A percentile compares a stretch with the other conserved stretches of the same genome.
Evolutionary conservation across 345 rosid species (phyloP).

Genomic region (Hypericum perforatum): DNA sequence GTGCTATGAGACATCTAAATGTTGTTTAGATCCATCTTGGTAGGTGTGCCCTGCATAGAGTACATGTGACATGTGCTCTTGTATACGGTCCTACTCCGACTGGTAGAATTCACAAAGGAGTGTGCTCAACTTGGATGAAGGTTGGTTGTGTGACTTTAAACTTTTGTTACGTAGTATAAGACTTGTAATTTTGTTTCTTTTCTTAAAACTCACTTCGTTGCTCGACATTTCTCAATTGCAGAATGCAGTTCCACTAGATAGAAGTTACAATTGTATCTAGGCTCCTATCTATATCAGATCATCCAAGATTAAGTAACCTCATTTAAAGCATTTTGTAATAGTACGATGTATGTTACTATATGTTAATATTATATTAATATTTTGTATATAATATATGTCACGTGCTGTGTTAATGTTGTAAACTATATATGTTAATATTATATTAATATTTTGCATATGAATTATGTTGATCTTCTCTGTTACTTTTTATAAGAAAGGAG

Average conservation of each 20-base stretch:
- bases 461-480: too few species aligned
- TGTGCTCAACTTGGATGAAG: conserved; percentile 29
- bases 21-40: not conserved
- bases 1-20: too few species aligned
- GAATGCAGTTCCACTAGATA: conserved; percentile 22
- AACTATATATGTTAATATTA: too few species aligned
- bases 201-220: not conserved
- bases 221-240: not conserved
- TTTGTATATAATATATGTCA: too few species aligned
- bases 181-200: too few species aligned
- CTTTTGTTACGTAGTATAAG: not conserved
- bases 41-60: conserved; percentile 20
- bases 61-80: conserved; percentile 26
- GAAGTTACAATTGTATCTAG: conserved; percentile 20
- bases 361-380: too few species aligned
- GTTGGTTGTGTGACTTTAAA: conserved; percentile 1
- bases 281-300: conserved; percentile 24
- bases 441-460: too few species aligned
- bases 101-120: conserved; percentile 26
- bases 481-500: too few species aligned
- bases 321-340: too few species aligned
- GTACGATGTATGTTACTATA: too few species aligned
- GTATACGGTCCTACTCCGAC: conserved; percentile 21
- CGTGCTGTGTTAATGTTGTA: too few species aligned
- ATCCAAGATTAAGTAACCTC: conserved; percentile 23